These are phyloP conservation scores for Blastocladiella britannica DNA, from an alignment of 192 early-diverging fungal species.

Conservation along the genomic window DNA sequence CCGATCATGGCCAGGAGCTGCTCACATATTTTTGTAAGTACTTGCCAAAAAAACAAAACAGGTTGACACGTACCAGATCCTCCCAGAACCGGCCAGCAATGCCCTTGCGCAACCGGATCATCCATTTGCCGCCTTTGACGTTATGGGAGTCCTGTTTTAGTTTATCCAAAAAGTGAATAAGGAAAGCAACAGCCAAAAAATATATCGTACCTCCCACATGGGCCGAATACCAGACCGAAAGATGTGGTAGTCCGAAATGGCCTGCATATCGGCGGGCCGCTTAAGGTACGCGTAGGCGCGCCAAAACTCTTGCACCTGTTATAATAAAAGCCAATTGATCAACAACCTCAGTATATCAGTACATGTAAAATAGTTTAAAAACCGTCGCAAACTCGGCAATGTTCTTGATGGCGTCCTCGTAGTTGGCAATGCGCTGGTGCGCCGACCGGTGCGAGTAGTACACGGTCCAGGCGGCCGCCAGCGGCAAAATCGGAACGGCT, in stretches of 20 bases:
- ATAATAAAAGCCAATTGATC: background rate
- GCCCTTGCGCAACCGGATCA: slow-evolving; percentile 78
- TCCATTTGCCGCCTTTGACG: slow-evolving; percentile 87
- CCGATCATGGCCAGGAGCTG: slow-evolving; percentile 69
- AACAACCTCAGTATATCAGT: background rate
- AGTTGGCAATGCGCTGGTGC: slow-evolving; percentile 65
- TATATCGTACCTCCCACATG: slow-evolving; percentile 62
- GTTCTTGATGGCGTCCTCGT: slow-evolving; percentile 68
- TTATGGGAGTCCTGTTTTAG: slow-evolving; percentile 41
- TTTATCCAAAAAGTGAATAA: background rate
- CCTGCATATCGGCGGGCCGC: slow-evolving; percentile 62
- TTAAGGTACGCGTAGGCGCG: slow-evolving; percentile 53
- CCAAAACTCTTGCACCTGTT: slow-evolving; percentile 59
- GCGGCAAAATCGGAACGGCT: no score
- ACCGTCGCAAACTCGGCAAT: slow-evolving; percentile 61
- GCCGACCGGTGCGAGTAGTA: slow-evolving; percentile 88
- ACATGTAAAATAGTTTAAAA: background rate
- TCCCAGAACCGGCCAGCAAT: slow-evolving; percentile 84
- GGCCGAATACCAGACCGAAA: slow-evolving; percentile 81
- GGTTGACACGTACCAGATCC: slow-evolving; percentile 29
- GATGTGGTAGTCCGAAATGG: slow-evolving; percentile 76
- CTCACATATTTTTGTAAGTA: background rate
- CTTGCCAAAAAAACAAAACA: slow-evolving; percentile 3
- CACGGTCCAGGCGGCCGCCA: slow-evolving; percentile 70
- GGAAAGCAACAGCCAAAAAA: background rate